Conservation (phyloP, 495 filamentous ascomycete genomes). For the Aspergillus avenaceus region DNA sequence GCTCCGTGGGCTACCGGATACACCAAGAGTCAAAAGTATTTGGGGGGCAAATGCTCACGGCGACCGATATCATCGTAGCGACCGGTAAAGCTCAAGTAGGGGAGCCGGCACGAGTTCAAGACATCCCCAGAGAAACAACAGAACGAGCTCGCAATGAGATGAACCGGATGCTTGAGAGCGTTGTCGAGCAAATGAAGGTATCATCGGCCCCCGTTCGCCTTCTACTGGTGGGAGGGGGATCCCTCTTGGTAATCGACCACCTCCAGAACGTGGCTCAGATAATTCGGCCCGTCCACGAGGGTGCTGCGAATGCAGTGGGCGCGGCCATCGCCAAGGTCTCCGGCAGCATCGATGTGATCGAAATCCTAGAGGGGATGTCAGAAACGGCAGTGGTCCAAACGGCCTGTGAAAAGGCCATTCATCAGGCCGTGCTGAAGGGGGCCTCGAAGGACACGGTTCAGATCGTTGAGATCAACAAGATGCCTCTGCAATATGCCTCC, state of each 20-base stretch:
- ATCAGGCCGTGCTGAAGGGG: constrained; percentile 36
- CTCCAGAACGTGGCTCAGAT: constrained; percentile 13
- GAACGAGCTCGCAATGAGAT: constrained; percentile 12
- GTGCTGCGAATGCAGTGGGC: constrained; percentile 53
- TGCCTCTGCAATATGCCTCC: constrained; percentile 34
- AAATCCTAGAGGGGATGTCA: constrained; percentile 31
- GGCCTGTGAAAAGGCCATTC: constrained; percentile 34
- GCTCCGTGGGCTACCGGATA: constrained; percentile 52
- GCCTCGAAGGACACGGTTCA: constrained; percentile 22
- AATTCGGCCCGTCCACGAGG: constrained; percentile 27
- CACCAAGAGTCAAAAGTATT: constrained; percentile 45
- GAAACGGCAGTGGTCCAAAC: constrained; percentile 26
- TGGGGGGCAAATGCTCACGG: constrained; percentile 46
- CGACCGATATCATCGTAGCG: constrained; percentile 45
- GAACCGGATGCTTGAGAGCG: constrained; percentile 15
- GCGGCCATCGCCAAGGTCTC: constrained; percentile 51
- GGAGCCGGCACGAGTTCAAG: constrained; percentile 6
- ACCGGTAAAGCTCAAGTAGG: constrained; percentile 33
- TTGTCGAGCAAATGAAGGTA: constrained; percentile 21
- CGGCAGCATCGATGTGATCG: constrained; percentile 43
- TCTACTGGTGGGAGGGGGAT: constrained; percentile 21
- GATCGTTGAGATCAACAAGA: constrained; percentile 30
- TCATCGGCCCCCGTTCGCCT: constrained; percentile 17
- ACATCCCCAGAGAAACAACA: constrained; percentile 5
- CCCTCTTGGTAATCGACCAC: constrained; percentile 18